These are phyloP conservation scores for Botrytis sinoallii DNA, from an alignment of 2,329 filamentous ascomycete genomes.

Conservation along the genomic window DNA sequence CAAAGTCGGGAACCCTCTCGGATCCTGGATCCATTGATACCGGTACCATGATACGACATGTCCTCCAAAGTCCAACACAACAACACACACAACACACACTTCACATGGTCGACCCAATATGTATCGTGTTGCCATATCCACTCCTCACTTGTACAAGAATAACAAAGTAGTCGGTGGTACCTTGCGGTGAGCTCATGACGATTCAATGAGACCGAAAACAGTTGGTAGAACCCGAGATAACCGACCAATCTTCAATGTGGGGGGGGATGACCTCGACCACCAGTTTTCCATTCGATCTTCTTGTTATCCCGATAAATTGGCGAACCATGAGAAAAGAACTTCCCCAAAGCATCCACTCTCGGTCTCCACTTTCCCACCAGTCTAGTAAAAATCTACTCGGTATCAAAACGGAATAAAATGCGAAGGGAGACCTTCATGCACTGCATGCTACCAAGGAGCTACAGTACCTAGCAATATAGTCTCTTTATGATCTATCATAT, in stretches of 20 bases:
- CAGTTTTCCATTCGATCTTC: conserved; percentile 7
- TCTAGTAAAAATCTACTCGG: conserved; percentile 8
- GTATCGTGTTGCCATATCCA: conserved; percentile 2
- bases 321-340: neutral
- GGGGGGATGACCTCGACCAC: neutral
- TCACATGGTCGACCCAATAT: neutral
- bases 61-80: neutral
- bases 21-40: conserved; percentile 3
- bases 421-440: neutral
- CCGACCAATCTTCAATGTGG: conserved; percentile 2
- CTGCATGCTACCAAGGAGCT: neutral
- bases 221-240: neutral
- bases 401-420: neutral
- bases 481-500: conserved; percentile 13
- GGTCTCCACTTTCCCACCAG: conserved; percentile 6
- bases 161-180: neutral
- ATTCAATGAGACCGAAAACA: neutral
- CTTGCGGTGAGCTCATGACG: conserved; percentile 14
- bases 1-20: neutral
- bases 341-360: neutral
- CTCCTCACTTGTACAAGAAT: neutral
- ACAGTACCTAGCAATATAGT: neutral
- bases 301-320: conserved; percentile 5
- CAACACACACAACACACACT: neutral
- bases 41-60: neutral